Percentiles rank a stretch among this genome's conserved stretches.
These are phyloP conservation scores for Raphanus raphanistrum DNA, from an alignment of 345 rosid genomes.

Conservation along the genomic window DNA sequence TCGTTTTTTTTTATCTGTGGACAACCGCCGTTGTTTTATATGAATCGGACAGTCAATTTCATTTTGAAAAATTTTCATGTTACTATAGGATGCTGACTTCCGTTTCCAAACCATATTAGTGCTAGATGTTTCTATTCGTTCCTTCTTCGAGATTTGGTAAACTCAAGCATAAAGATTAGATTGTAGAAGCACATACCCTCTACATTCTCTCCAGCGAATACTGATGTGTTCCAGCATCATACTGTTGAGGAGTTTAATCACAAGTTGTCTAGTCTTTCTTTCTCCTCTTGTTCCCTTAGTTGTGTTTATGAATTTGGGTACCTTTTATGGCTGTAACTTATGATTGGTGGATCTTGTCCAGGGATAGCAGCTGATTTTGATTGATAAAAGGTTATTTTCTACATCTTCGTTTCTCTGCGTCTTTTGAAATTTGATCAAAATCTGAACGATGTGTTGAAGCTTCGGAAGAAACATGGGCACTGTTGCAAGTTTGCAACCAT, in stretches of 20 bases:
- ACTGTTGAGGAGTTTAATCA: neutral
- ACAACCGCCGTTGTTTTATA: no score
- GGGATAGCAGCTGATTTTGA: neutral
- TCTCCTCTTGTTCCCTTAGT: neutral
- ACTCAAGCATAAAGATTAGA: neutral
- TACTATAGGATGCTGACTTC: neutral
- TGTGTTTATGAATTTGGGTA: neutral
- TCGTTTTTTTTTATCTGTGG: no score
- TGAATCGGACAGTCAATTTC: no score
- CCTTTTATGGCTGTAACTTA: neutral
- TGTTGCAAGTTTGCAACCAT: no score
- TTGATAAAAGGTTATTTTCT: neutral
- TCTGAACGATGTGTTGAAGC: neutral
- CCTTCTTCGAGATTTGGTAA: neutral
- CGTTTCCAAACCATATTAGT: neutral
- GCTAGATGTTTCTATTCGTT: neutral
- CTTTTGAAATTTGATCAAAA: neutral
- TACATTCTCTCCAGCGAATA: neutral
- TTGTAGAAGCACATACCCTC: neutral
- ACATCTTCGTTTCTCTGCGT: neutral
- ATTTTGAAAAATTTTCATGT: no score
- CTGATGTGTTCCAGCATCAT: neutral
- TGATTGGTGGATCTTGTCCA: neutral
- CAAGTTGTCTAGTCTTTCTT: neutral
- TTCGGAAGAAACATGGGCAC: no score